Evolutionary conservation across 2,329 filamentous ascomycete genomes (phyloP).

Genomic region (Fusarium sp.): DNA sequence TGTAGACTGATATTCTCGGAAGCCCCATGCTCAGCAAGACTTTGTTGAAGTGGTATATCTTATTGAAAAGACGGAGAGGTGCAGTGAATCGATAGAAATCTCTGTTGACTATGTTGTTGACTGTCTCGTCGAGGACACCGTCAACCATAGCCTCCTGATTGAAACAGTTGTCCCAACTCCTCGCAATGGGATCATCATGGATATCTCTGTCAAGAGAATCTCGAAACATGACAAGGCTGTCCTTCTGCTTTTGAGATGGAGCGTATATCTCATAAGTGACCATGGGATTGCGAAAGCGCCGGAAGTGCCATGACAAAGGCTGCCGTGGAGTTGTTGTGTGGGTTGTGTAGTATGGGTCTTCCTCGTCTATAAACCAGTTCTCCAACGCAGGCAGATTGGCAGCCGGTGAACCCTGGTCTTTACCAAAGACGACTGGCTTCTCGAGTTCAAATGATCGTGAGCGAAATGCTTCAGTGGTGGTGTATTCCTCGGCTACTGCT

Average conservation of each 20-base stretch:
- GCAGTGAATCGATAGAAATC: slow-evolving; percentile 67
- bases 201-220: slow-evolving; percentile 41
- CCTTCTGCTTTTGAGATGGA: slow-evolving; percentile 22
- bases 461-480: slow-evolving; percentile 59
- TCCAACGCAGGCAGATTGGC: slow-evolving; percentile 59
- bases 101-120: slow-evolving; percentile 24
- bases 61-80: slow-evolving; percentile 72
- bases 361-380: slow-evolving; percentile 65
- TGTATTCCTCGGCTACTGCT: slow-evolving; percentile 4
- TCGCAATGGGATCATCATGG: slow-evolving; percentile 46
- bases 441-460: slow-evolving; percentile 62
- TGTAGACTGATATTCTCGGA: slow-evolving; percentile 70
- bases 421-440: slow-evolving; percentile 60
- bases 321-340: background rate
- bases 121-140: background rate
- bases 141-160: background rate
- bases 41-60: slow-evolving; percentile 61
- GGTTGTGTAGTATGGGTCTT: slow-evolving; percentile 7
- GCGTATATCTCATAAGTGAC: slow-evolving; percentile 55
- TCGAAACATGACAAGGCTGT: slow-evolving; percentile 40
- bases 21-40: slow-evolving; percentile 13
- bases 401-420: slow-evolving; percentile 50
- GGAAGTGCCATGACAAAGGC: slow-evolving; percentile 44
- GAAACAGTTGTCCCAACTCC: slow-evolving; percentile 45
- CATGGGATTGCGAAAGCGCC: slow-evolving; percentile 42